Conservation (phyloP, 2,329 filamentous ascomycete species). For the Ophiostoma ulmi region DNA sequence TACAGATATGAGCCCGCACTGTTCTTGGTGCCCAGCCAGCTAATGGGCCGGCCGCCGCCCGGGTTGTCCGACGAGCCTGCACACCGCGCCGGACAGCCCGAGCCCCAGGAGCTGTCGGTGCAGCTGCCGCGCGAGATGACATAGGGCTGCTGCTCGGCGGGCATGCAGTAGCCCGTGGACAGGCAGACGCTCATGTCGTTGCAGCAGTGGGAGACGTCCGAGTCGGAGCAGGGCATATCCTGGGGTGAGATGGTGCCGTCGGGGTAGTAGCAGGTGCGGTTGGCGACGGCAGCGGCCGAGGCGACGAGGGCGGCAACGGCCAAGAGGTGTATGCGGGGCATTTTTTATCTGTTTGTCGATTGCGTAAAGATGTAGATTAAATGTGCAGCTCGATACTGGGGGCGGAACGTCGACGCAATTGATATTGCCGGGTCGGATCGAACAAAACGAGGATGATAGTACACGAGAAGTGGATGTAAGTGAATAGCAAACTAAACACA, state of each 20-base stretch:
- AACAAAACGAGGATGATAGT: not conserved
- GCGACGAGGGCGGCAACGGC: not conserved
- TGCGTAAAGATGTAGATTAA: not conserved
- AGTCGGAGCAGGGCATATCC: slow-evolving; percentile 20
- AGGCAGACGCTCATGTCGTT: slow-evolving; percentile 21
- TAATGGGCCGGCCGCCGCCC: slow-evolving; percentile 15
- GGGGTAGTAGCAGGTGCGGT: slow-evolving; percentile 25
- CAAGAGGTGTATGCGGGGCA: not conserved
- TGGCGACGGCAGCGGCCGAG: not conserved
- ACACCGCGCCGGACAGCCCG: slow-evolving; percentile 24
- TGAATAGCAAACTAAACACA: not conserved
- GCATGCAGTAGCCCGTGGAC: slow-evolving; percentile 24
- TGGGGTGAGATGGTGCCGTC: slow-evolving; percentile 16
- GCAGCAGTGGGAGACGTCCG: slow-evolving; percentile 25
- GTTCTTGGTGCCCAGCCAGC: slow-evolving; percentile 20
- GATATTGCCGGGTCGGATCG: not conserved
- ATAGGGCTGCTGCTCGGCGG: slow-evolving; percentile 21
- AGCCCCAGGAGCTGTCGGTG: slow-evolving; percentile 25
- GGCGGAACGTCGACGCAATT: not conserved
- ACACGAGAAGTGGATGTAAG: not conserved
- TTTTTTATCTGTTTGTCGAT: not conserved
- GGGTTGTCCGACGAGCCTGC: slow-evolving; percentile 16
- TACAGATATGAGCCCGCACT: slow-evolving; percentile 16
- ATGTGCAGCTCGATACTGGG: not conserved
- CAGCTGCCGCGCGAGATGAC: slow-evolving; percentile 24